Evolutionary conservation across 257 asterid species (phyloP).

Genomic region (Capsicum chinense): DNA sequence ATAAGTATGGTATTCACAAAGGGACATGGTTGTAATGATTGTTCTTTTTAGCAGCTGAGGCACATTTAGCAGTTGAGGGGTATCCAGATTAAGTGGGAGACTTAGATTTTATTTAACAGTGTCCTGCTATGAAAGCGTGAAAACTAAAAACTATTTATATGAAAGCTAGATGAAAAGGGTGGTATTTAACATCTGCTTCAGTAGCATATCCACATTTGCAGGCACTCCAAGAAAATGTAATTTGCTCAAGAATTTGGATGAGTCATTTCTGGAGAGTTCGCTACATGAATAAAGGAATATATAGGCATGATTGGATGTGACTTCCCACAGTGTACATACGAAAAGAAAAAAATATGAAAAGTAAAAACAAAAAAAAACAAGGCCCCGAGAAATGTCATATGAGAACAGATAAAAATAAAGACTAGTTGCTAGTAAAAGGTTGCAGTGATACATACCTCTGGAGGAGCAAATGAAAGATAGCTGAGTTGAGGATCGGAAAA

Average conservation of each 20-base stretch:
- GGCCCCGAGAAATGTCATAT: background rate
- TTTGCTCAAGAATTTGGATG: background rate
- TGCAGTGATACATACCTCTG: constrained; percentile 62
- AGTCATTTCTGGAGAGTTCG: background rate
- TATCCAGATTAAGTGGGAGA: background rate
- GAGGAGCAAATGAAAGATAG: constrained; percentile 90
- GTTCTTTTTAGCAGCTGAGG: background rate
- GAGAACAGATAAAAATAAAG: background rate
- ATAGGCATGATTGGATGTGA: background rate
- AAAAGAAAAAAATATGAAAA: background rate
- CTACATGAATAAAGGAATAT: background rate
- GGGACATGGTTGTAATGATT: background rate
- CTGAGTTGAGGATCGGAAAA: constrained; percentile 44
- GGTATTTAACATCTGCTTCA: background rate
- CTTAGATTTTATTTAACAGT: constrained; percentile 13
- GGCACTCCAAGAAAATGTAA: constrained; percentile 8
- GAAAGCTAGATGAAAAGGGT: constrained; percentile 8
- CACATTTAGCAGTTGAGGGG: background rate
- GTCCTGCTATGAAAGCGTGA: background rate
- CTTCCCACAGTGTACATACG: background rate
- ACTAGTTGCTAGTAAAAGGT: constrained; percentile 17
- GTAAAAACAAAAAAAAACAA: background rate
- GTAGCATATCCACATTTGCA: background rate
- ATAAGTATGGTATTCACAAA: constrained; percentile 29
- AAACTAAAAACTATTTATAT: background rate